Conservation (phyloP, 352 stramenopile species). For the Saprolegnia diclina region DNA sequence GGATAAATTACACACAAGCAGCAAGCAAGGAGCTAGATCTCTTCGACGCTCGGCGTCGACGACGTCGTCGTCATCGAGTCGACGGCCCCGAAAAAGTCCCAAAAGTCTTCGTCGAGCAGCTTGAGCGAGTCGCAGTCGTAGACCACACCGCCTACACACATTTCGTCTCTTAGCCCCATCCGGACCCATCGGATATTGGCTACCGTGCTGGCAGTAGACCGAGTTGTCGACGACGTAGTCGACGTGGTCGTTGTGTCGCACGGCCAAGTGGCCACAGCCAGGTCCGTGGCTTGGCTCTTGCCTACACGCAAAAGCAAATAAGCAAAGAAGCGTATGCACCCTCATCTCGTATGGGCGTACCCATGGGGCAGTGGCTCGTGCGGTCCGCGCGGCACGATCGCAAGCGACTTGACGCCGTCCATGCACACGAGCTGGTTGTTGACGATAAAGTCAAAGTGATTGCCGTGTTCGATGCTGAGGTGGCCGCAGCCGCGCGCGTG, state of each 20-base stretch:
- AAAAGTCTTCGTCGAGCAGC: conserved; percentile 66
- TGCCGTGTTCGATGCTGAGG: conserved; percentile 68
- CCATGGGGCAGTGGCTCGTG: background rate
- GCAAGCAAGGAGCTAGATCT: background rate
- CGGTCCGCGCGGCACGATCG: conserved; percentile 27
- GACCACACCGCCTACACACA: conserved; percentile 4
- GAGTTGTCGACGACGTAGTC: conserved; percentile 81
- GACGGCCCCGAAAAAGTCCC: conserved; percentile 66
- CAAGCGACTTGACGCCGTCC: conserved; percentile 48
- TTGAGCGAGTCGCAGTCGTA: conserved; percentile 50
- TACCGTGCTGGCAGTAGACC: conserved; percentile 62
- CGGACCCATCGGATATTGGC: conserved; percentile 28
- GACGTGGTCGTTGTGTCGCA: conserved; percentile 74
- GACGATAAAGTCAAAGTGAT: conserved; percentile 76
- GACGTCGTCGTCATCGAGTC: conserved; percentile 15
- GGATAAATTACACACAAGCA: background rate
- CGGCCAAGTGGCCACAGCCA: conserved; percentile 60
- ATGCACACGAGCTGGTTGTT: conserved; percentile 78
- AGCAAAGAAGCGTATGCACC: too few relatives aligned
- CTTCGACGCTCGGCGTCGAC: background rate
- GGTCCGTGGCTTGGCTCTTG: conserved; percentile 44
- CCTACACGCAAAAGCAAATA: conserved; percentile 7
- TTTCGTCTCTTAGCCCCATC: background rate
- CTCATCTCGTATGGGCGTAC: background rate
- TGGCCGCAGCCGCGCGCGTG: conserved; percentile 55